Percentiles rank a stretch among this genome's conserved stretches.
Conservation (phyloP, 2,329 filamentous ascomycete species). For the Xylogone sp. region DNA sequence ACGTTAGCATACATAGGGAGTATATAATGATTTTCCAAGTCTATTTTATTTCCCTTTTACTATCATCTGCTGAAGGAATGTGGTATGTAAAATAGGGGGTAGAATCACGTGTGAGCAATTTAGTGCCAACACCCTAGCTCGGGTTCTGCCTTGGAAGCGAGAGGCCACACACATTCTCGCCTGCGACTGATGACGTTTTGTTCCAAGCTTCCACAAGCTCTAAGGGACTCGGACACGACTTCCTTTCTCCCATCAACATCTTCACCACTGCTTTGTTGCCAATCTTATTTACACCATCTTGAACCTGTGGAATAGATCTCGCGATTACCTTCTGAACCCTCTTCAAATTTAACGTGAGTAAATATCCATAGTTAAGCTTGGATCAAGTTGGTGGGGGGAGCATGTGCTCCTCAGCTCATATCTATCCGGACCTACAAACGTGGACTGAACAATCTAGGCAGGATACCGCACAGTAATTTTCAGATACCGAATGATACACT, state of each 20-base stretch:
- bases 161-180: not conserved
- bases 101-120: not conserved
- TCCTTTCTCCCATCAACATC: slow-evolving; percentile 1
- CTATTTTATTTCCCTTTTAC: too few relatives aligned
- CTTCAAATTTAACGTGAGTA: not conserved
- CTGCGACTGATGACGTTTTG: slow-evolving; percentile 2
- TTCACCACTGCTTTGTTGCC: not conserved
- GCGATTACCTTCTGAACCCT: not conserved
- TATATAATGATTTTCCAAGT: too few relatives aligned
- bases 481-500: slow-evolving; percentile 5
- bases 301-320: not conserved
- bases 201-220: not conserved
- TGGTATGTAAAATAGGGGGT: too few relatives aligned
- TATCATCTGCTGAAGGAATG: too few relatives aligned
- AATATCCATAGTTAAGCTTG: not conserved
- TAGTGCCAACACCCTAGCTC: not conserved
- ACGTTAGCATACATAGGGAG: too few relatives aligned
- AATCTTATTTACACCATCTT: not conserved
- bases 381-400: not conserved
- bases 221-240: not conserved
- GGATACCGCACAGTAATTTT: slow-evolving; percentile 14
- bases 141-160: slow-evolving; percentile 2
- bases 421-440: not conserved
- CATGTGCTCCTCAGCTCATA: not conserved
- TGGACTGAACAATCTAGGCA: slow-evolving; percentile 7